A percentile compares a stretch with the other conserved stretches of the same genome.
These are phyloP conservation scores for Eutypella sp. DNA, from an alignment of 2,329 filamentous ascomycete species.

Conservation along the genomic window DNA sequence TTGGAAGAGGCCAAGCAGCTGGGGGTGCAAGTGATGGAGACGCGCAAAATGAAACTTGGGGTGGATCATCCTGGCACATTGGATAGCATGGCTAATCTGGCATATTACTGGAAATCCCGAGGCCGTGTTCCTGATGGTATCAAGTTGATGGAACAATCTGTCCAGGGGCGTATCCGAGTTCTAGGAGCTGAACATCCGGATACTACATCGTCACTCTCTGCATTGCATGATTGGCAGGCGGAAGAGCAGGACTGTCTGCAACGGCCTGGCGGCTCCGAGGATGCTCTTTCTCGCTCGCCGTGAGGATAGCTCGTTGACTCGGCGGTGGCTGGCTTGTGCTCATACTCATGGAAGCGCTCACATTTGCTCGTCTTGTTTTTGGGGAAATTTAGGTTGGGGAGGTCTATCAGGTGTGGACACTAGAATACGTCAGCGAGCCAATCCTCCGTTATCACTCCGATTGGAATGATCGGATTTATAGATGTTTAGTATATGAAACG, in stretches of 20 bases:
- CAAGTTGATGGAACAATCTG: neutral
- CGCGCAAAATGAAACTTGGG: conserved; percentile 8
- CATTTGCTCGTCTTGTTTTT: too few species aligned
- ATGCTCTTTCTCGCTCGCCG: too few species aligned
- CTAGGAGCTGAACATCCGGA: neutral
- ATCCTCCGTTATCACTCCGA: too few species aligned
- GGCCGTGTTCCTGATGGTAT: neutral
- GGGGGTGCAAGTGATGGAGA: conserved; percentile 9
- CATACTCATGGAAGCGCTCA: too few species aligned
- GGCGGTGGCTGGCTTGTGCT: too few species aligned
- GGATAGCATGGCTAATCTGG: conserved; percentile 3
- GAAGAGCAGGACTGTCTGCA: neutral
- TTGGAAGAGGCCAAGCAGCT: conserved; percentile 9
- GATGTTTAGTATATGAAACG: too few species aligned
- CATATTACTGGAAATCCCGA: neutral
- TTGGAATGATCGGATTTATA: too few species aligned
- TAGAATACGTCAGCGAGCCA: too few species aligned
- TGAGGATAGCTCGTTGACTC: too few species aligned
- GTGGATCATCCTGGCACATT: conserved; percentile 10
- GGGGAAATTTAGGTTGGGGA: too few species aligned
- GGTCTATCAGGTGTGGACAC: too few species aligned
- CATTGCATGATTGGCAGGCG: neutral
- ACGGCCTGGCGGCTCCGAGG: too few species aligned
- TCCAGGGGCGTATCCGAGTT: neutral
- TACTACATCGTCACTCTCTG: neutral